Conservation (phyloP, 331 rosid species). For the Ulmus americana region DNA sequence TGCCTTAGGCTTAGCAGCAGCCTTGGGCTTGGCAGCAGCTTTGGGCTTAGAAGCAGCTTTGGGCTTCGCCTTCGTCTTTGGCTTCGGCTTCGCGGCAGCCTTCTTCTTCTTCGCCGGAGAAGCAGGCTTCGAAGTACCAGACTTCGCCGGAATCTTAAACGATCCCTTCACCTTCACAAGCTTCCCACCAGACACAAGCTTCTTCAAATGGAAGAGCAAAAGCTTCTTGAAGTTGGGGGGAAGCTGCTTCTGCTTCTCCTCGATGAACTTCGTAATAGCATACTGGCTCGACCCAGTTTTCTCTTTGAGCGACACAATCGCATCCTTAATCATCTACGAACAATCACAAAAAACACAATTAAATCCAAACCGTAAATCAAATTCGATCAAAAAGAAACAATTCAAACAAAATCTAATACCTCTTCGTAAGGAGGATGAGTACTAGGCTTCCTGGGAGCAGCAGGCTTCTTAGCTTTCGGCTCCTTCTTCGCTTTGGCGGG, state of each 20-base stretch:
- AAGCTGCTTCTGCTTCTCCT: conserved; percentile 69
- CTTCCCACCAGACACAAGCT: conserved; percentile 64
- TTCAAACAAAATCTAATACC: conserved; percentile 27
- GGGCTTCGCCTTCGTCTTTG: conserved; percentile 17
- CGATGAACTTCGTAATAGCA: conserved; percentile 65
- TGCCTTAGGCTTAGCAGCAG: conserved; percentile 34
- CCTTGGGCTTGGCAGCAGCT: conserved; percentile 35
- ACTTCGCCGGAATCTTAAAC: conserved; percentile 40
- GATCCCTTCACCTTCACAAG: conserved; percentile 64
- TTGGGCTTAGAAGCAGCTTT: conserved; percentile 27
- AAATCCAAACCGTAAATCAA: conserved; percentile 10
- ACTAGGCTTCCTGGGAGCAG: conserved; percentile 34
- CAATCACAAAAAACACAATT: neutral
- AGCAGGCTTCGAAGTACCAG: neutral
- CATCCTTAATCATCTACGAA: conserved; percentile 75
- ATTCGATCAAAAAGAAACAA: neutral
- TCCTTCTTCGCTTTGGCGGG: conserved; percentile 37
- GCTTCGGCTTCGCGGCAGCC: conserved; percentile 23
- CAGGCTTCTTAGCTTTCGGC: too few relatives aligned
- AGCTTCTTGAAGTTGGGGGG: conserved; percentile 70
- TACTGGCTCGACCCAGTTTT: conserved; percentile 80
- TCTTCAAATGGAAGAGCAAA: conserved; percentile 56
- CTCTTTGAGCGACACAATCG: conserved; percentile 64
- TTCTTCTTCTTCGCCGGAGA: conserved; percentile 2
- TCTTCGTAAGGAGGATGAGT: conserved; percentile 83